Conservation (phyloP, 2,329 filamentous ascomycete genomes). For the Penicillium sp. region DNA sequence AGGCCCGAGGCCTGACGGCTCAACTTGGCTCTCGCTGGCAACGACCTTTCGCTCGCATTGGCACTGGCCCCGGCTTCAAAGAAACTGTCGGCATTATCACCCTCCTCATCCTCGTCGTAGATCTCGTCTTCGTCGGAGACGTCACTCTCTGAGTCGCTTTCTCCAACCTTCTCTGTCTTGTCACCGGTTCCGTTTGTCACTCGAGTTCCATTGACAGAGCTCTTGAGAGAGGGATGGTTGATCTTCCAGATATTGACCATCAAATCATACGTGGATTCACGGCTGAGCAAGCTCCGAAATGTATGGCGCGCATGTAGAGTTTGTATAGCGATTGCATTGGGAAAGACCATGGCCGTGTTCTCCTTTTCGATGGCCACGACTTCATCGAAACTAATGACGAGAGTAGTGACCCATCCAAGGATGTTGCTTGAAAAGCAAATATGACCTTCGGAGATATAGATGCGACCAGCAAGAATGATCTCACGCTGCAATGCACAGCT, state of each 20-base stretch:
- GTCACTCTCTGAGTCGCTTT: slow-evolving; percentile 67
- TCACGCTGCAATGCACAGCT: slow-evolving; percentile 94
- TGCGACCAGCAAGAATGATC: slow-evolving; percentile 83
- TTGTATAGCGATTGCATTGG: slow-evolving; percentile 94
- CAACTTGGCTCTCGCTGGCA: slow-evolving; percentile 46
- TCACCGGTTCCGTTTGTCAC: slow-evolving; percentile 77
- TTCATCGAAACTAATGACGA: slow-evolving; percentile 98
- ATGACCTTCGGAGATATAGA: slow-evolving; percentile 96
- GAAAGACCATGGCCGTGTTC: slow-evolving; percentile 89
- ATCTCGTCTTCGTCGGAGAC: slow-evolving; percentile 67
- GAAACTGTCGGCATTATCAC: slow-evolving; percentile 55
- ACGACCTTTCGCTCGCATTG: slow-evolving; percentile 48
- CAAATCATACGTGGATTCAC: slow-evolving; percentile 93
- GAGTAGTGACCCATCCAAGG: slow-evolving; percentile 91
- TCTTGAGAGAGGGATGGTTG: slow-evolving; percentile 84
- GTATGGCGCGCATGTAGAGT: slow-evolving; percentile 92
- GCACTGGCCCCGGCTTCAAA: slow-evolving; percentile 52
- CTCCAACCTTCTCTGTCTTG: slow-evolving; percentile 74
- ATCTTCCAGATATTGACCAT: slow-evolving; percentile 99
- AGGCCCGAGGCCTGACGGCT: slow-evolving; percentile 65
- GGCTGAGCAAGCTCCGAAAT: slow-evolving; percentile 89
- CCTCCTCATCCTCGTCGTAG: slow-evolving; percentile 49
- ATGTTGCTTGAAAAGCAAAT: slow-evolving; percentile 99
- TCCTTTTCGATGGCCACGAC: slow-evolving; percentile 96
- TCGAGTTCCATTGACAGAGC: slow-evolving; percentile 80